These are phyloP conservation scores for Pichia sp. DNA, from an alignment of 1,139 yeast species.

Conservation along the genomic window DNA sequence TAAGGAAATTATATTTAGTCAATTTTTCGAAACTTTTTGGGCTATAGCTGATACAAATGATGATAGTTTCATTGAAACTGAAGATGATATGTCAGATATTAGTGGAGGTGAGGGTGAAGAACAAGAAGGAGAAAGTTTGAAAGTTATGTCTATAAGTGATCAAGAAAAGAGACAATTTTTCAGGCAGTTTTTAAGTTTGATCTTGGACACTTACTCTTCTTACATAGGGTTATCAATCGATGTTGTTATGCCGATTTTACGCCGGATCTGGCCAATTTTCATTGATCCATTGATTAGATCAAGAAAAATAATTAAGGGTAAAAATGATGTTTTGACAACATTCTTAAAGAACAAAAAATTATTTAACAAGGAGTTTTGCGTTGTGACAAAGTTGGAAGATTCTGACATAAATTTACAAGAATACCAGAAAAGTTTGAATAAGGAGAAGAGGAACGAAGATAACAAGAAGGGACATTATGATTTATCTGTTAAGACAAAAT, in stretches of 20 bases:
- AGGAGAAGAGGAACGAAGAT: slow-evolving; percentile 2
- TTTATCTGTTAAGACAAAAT: slow-evolving; percentile 43
- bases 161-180: slow-evolving; percentile 12
- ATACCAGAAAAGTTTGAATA: not conserved
- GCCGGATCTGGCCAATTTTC: slow-evolving; percentile 26
- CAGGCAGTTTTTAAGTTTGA: slow-evolving; percentile 21
- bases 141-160: not conserved
- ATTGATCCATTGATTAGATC: slow-evolving; percentile 18
- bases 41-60: not conserved
- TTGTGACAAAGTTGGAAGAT: slow-evolving; percentile 18
- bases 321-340: slow-evolving; percentile 24
- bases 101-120: not conserved
- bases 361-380: slow-evolving; percentile 21
- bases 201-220: slow-evolving; percentile 24
- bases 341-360: slow-evolving; percentile 22
- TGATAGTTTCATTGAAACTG: not conserved
- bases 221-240: slow-evolving; percentile 23
- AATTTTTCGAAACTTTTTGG: slow-evolving; percentile 17
- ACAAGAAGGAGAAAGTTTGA: not conserved
- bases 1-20: slow-evolving; percentile 17
- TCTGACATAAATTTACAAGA: slow-evolving; percentile 12
- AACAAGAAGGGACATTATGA: slow-evolving; percentile 28
- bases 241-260: slow-evolving; percentile 22
- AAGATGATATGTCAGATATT: not conserved
- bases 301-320: slow-evolving; percentile 18